Base-by-base conservation (phyloP, 768 basidiomycete genomes). In the Hygrocybe coccinea region DNA sequence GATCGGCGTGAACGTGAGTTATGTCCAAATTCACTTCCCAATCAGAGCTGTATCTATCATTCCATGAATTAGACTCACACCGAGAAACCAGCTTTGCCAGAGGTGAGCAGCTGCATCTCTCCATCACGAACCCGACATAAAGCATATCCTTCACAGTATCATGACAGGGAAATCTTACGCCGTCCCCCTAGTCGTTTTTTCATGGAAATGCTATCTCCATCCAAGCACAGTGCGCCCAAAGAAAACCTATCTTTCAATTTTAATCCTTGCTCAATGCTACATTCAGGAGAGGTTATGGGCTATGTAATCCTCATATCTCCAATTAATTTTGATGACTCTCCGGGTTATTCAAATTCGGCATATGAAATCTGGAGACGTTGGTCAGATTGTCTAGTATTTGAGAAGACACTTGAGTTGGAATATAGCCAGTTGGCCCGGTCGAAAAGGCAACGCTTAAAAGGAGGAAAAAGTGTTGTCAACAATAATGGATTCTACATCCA, bases 331-430 rank as follows among this genome's bases (percentile, higher is more conserved):
- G 78, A 55, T 24, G 47, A 22, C 34, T 38, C 38, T 7, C 80
- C 79, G 21, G 57, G 70, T 29, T 74, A 67, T 19, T 72, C 74
- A 12, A 56, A 70, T 45, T 63, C 67, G 8, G 83, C 82, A 56
- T 91, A 92, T 63, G 85, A 86, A 14, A 75, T 91, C 38, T 89
- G 87, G 82, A 76, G 90, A 24, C 74, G 78, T 44, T 92, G 90
- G 90, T 90, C 91, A 56, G 90, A 92, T 62, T 90, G 88, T 56
- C 72, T 92, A 8, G 80, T 76, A 73, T 84, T 91, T 62, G 91
- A 92, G 65, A 82, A 86, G 39, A 69, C 71, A 1, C 72, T 92
- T 8, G 89, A 90, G 67, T 58, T 64, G 12, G 84, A 87, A 64
- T 92, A 91, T 62, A 62, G 71, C 17, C 74, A 76, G 21, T 74